Percentiles rank a stretch among this genome's conserved stretches.
phyloP scores from a whole-genome alignment of 257 asterid genomes.

The Catharanthus roseus region DNA sequence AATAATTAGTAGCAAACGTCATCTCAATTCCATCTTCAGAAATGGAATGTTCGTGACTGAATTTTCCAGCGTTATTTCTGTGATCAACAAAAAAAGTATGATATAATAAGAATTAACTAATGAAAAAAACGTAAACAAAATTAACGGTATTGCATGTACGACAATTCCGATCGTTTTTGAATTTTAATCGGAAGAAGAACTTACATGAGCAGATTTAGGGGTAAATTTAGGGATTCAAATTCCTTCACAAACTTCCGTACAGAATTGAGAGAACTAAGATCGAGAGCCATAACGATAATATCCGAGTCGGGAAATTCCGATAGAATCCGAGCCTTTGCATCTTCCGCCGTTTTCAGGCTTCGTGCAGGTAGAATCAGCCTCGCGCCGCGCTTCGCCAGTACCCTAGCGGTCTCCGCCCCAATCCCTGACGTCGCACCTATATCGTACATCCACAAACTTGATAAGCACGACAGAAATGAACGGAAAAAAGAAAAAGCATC shows the following conservation, averaged over 20 bases:
- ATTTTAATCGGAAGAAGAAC: not conserved
- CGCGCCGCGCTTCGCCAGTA: conserved; percentile 80
- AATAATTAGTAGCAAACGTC: conserved; percentile 90
- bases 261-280: conserved; percentile 73
- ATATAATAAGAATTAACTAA: not conserved
- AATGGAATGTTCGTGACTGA: conserved; percentile 63
- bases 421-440: conserved; percentile 96
- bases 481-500: too few relatives aligned
- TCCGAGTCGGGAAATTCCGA: conserved; percentile 62
- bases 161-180: too few relatives aligned
- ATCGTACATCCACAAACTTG: too few relatives aligned
- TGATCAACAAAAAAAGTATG: not conserved
- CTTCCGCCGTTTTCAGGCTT: conserved; percentile 75
- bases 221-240: conserved; percentile 58
- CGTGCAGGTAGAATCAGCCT: conserved; percentile 79
- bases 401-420: conserved; percentile 91
- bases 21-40: conserved; percentile 96
- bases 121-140: too few relatives aligned
- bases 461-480: too few relatives aligned
- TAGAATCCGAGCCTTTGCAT: conserved; percentile 51
- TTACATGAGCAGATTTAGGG: conserved; percentile 87
- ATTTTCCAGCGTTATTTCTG: conserved; percentile 97
- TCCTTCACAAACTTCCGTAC: conserved; percentile 60
- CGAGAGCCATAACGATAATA: conserved; percentile 69
- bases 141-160: too few relatives aligned